Evolutionary conservation across 495 filamentous ascomycete species (phyloP).

Genomic region (Neurospora hispaniola): DNA sequence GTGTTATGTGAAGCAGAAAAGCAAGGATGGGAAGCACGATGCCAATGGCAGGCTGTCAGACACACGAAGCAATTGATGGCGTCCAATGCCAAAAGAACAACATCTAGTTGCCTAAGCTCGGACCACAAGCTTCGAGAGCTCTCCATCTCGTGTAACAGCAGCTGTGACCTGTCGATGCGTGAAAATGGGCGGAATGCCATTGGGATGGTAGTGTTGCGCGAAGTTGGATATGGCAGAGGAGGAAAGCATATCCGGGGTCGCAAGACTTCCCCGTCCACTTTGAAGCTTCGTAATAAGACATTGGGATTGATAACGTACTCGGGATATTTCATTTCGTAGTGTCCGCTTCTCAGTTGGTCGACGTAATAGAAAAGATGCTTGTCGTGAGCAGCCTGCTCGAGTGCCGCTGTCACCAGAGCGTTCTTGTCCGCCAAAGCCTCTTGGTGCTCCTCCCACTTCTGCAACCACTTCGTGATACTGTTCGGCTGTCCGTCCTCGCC

Average conservation of each 20-base stretch:
- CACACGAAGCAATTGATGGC: neutral
- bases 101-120: neutral
- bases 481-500: constrained; percentile 33
- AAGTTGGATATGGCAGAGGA: neutral
- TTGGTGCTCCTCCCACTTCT: constrained; percentile 20
- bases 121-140: neutral
- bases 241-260: neutral
- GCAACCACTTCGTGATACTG: constrained; percentile 22
- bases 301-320: constrained; percentile 29
- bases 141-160: neutral
- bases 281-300: neutral
- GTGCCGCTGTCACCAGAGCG: constrained; percentile 24
- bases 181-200: neutral
- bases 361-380: constrained; percentile 30
- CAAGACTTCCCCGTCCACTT: neutral
- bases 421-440: constrained; percentile 16
- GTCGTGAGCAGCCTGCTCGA: constrained; percentile 40
- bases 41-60: neutral
- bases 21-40: neutral
- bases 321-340: constrained; percentile 34
- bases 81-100: neutral
- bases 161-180: neutral
- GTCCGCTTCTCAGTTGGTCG: constrained; percentile 15
- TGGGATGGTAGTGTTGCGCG: neutral
- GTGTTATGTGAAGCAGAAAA: neutral